Evolutionary conservation across 768 basidiomycete genomes (phyloP).

Genomic region (Sarcodon sp.): DNA sequence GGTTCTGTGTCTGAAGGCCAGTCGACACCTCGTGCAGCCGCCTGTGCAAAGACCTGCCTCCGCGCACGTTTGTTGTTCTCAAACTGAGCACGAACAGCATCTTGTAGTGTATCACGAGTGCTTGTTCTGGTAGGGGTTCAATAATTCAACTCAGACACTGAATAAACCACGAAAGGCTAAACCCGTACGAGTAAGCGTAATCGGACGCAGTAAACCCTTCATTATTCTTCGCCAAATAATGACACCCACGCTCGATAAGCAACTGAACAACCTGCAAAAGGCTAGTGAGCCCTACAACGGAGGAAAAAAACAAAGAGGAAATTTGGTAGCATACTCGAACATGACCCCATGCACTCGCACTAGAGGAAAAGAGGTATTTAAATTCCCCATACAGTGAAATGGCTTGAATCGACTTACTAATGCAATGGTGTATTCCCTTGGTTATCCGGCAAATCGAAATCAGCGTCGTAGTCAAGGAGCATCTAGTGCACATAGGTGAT

Average conservation of each 20-base stretch:
- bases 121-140: conserved; percentile 34
- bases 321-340: conserved; percentile 41
- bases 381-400: not conserved
- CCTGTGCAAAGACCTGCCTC: conserved; percentile 59
- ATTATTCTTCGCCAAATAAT: conserved; percentile 74
- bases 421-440: conserved; percentile 89
- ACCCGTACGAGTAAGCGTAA: conserved; percentile 78
- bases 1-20: conserved; percentile 25
- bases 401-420: conserved; percentile 48
- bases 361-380: conserved; percentile 15
- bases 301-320: not conserved
- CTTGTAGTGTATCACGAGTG: conserved; percentile 68
- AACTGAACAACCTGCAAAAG: conserved; percentile 58
- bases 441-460: conserved; percentile 81
- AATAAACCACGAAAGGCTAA: conserved; percentile 1
- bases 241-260: conserved; percentile 82
- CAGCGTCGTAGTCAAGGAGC: conserved; percentile 84
- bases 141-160: conserved; percentile 8
- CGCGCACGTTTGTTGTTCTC: conserved; percentile 72
- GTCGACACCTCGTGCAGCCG: conserved; percentile 54
- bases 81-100: conserved; percentile 66
- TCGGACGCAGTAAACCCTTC: conserved; percentile 87
- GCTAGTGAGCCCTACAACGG: not conserved
- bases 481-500: conserved; percentile 29
- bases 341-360: conserved; percentile 84